Evolutionary conservation across 305 asterid species (phyloP).

Genomic region (Fraxinus dipetala): DNA sequence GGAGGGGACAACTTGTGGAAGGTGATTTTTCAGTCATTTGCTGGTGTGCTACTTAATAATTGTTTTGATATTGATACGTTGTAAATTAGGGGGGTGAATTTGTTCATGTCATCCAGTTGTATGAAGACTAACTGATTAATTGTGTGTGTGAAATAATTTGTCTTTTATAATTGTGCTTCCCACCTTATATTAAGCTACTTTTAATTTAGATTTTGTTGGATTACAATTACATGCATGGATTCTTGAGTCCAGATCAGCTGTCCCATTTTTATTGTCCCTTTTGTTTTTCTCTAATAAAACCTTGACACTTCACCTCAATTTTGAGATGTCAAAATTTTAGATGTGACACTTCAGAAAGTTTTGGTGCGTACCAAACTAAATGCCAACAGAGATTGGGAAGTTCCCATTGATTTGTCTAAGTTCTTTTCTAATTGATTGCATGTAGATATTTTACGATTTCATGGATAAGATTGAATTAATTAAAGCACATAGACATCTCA

Average conservation of each 20-base stretch:
- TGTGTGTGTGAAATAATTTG: background rate
- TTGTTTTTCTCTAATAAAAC: background rate
- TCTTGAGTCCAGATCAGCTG: background rate
- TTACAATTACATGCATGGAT: background rate
- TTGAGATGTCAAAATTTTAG: background rate
- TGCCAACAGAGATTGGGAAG: background rate
- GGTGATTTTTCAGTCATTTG: constrained; percentile 21
- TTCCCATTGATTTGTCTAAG: background rate
- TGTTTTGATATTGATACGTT: constrained; percentile 21
- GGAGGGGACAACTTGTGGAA: constrained; percentile 19
- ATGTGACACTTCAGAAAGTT: background rate
- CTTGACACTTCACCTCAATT: background rate
- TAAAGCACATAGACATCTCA: background rate
- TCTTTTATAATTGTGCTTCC: background rate
- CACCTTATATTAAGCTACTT: background rate
- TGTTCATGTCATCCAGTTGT: constrained; percentile 18
- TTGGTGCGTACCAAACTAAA: background rate
- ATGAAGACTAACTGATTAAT: constrained; percentile 6
- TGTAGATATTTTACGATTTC: background rate
- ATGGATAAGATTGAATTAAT: background rate
- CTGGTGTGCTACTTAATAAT: constrained; percentile 21
- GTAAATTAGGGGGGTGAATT: constrained; percentile 10
- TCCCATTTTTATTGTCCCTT: background rate
- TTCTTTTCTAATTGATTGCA: background rate
- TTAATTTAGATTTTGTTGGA: background rate